A percentile compares a stretch with the other conserved stretches of the same genome.
These are phyloP conservation scores for Helicostylum pulchrum DNA, from an alignment of 192 early-diverging fungal genomes.

Conservation along the genomic window DNA sequence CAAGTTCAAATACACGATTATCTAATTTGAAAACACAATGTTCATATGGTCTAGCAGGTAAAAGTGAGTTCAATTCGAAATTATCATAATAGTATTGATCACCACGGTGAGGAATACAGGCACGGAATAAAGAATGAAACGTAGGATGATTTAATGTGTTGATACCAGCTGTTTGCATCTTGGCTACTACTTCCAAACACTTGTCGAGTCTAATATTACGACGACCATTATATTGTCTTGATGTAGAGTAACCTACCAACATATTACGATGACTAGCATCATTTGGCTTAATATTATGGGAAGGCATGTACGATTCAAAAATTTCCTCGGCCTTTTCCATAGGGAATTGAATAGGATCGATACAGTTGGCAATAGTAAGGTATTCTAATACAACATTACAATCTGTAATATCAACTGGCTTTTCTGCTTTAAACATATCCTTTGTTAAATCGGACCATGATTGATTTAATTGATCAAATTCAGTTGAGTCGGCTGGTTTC, in stretches of 20 bases:
- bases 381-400: constrained; percentile 31
- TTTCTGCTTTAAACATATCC: constrained; percentile 1
- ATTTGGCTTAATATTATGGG: constrained; percentile 25
- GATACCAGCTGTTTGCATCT: constrained; percentile 25
- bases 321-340: constrained; percentile 25
- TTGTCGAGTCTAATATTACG: constrained; percentile 32
- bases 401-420: constrained; percentile 13
- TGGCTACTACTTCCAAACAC: constrained; percentile 17
- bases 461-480: constrained; percentile 12
- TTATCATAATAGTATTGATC: constrained; percentile 25
- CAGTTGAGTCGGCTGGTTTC: not conserved
- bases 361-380: constrained; percentile 27
- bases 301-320: constrained; percentile 26
- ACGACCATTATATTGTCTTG: constrained; percentile 23
- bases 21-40: constrained; percentile 18
- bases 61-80: constrained; percentile 10
- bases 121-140: constrained; percentile 33
- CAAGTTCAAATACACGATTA: constrained; percentile 36
- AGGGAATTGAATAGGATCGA: constrained; percentile 25
- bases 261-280: constrained; percentile 16
- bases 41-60: constrained; percentile 1
- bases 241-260: constrained; percentile 29
- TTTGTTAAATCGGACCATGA: constrained; percentile 20
- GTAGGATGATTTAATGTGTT: constrained; percentile 16
- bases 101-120: constrained; percentile 30